Evolutionary conservation across 331 rosid genomes (phyloP).

Genomic region (Quercus phellos): DNA sequence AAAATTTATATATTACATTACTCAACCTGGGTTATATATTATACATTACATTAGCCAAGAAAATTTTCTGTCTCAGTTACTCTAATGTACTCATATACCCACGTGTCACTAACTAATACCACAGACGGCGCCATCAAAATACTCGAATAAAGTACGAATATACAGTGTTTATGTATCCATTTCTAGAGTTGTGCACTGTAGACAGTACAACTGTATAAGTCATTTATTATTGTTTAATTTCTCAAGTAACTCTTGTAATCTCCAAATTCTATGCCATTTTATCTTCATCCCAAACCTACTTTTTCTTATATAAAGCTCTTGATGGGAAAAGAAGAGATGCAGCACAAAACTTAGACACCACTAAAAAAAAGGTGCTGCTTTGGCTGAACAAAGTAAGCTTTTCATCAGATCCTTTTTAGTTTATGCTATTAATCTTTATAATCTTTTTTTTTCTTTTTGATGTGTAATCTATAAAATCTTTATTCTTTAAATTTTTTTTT

Average conservation of each 20-base stretch:
- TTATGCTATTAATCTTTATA: not conserved
- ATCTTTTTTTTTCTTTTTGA: not conserved
- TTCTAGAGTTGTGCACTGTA: slow-evolving; percentile 6
- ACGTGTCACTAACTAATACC: slow-evolving; percentile 47
- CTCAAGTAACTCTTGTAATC: not conserved
- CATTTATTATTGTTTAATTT: not conserved
- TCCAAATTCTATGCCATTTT: slow-evolving; percentile 10
- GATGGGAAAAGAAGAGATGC: slow-evolving; percentile 19
- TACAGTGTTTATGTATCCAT: not conserved
- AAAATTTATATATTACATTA: no score
- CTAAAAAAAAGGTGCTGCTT: not conserved
- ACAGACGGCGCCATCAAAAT: slow-evolving; percentile 39
- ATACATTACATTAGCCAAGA: not conserved
- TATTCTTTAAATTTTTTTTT: no score
- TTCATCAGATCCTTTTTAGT: not conserved
- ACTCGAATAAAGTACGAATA: not conserved
- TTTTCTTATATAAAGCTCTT: slow-evolving; percentile 24
- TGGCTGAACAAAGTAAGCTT: slow-evolving; percentile 30
- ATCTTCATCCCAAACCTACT: slow-evolving; percentile 1
- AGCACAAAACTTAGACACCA: slow-evolving; percentile 12
- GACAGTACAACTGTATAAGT: slow-evolving; percentile 1
- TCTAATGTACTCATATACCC: not conserved
- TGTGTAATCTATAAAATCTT: not conserved
- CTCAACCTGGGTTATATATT: not conserved
- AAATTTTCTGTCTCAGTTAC: not conserved